These are phyloP conservation scores for Verticillium tricorpus DNA, from an alignment of 2,329 filamentous ascomycete genomes.

Conservation along the genomic window DNA sequence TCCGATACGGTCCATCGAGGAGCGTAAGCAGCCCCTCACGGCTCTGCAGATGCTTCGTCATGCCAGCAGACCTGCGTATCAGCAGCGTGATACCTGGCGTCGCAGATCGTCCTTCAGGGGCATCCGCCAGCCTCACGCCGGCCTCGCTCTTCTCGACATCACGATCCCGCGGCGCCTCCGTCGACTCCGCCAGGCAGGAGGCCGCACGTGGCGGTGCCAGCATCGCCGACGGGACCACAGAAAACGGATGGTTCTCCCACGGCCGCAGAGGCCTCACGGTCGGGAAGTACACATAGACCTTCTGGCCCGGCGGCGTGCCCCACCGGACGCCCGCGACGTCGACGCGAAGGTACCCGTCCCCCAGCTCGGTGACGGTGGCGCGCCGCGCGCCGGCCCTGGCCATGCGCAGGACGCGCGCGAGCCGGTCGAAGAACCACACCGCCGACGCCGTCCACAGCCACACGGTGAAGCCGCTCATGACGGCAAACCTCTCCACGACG, in stretches of 20 bases:
- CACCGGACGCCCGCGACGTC: conserved; percentile 35
- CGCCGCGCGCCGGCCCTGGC: conserved; percentile 28
- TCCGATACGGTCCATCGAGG: conserved; percentile 33
- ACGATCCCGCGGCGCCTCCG: neutral
- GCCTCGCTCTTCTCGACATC: neutral
- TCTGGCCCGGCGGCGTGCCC: conserved; percentile 22
- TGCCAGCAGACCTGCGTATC: conserved; percentile 28
- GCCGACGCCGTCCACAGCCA: conserved; percentile 29
- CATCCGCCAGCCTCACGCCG: too few relatives aligned
- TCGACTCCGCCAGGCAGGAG: neutral
- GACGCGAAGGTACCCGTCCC: conserved; percentile 29
- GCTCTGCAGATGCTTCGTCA: conserved; percentile 25
- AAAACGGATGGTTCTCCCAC: conserved; percentile 55
- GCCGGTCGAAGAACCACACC: conserved; percentile 35
- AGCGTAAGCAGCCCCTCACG: conserved; percentile 25
- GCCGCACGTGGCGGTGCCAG: conserved; percentile 2
- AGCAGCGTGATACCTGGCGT: conserved; percentile 26
- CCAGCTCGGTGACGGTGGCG: conserved; percentile 30
- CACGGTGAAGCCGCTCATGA: conserved; percentile 33
- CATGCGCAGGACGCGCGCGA: conserved; percentile 33
- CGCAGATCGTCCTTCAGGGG: neutral
- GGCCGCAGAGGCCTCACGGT: conserved; percentile 29
- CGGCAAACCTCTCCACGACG: conserved; percentile 16
- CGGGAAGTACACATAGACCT: conserved; percentile 47
- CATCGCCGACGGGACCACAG: conserved; percentile 26